These are phyloP conservation scores for Setaria viridis DNA, from an alignment of 202 grass and related monocot genomes.

Conservation along the genomic window DNA sequence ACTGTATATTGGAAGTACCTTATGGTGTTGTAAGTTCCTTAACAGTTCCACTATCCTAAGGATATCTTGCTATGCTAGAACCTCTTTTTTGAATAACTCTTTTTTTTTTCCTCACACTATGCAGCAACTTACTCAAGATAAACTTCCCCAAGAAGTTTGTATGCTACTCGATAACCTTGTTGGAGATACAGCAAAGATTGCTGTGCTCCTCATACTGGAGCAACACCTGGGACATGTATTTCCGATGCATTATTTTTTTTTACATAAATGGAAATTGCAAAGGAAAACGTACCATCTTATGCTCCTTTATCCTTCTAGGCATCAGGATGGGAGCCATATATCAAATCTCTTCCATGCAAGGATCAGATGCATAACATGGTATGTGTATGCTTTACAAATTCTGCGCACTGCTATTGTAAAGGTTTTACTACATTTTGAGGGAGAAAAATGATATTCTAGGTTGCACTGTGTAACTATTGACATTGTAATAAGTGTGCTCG, in stretches of 20 bases:
- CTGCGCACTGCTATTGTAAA: neutral
- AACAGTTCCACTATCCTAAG: conserved; percentile 4
- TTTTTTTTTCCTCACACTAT: conserved; percentile 28
- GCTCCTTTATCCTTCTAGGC: conserved; percentile 47
- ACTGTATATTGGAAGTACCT: conserved; percentile 76
- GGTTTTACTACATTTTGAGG: neutral
- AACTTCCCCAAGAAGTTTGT: conserved; percentile 55
- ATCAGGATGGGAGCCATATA: conserved; percentile 72
- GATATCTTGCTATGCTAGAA: neutral
- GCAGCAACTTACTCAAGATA: conserved; percentile 74
- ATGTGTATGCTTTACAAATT: conserved; percentile 22
- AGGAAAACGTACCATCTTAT: neutral
- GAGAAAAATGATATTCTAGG: neutral
- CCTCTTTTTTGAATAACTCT: neutral
- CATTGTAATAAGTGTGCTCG: neutral
- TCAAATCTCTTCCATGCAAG: conserved; percentile 60
- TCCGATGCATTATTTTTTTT: conserved; percentile 31
- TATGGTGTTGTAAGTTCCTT: conserved; percentile 56
- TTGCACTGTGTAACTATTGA: neutral
- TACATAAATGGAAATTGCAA: neutral
- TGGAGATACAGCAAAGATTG: conserved; percentile 50
- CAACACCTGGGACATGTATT: conserved; percentile 56
- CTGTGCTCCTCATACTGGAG: conserved; percentile 74
- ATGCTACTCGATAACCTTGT: conserved; percentile 45
- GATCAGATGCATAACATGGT: conserved; percentile 89